Evolutionary conservation across 768 basidiomycete species (phyloP).

Genomic region (Hortiboletus flavorubellus): DNA sequence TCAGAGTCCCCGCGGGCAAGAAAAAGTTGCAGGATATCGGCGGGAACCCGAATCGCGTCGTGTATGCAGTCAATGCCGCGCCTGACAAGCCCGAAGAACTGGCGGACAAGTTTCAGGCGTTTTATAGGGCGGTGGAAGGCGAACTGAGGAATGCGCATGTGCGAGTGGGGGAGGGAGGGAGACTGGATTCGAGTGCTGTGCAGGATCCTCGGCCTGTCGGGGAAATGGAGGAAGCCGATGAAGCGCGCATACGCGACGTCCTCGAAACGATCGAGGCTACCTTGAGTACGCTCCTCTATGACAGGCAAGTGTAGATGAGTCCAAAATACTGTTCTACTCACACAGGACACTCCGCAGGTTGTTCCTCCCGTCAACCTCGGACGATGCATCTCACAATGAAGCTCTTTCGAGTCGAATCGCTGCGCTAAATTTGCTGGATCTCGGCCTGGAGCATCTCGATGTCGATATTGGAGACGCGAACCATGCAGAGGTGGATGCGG

Average conservation of each 20-base stretch:
- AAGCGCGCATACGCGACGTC: constrained; percentile 50
- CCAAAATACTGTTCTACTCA: neutral
- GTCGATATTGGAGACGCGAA: constrained; percentile 62
- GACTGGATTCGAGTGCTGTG: neutral
- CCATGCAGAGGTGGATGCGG: constrained; percentile 49
- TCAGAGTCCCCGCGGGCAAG: constrained; percentile 34
- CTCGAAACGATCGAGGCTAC: constrained; percentile 74
- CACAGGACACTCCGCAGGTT: constrained; percentile 43
- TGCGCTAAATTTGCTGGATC: constrained; percentile 87
- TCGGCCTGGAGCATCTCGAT: constrained; percentile 86
- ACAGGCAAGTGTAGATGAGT: constrained; percentile 48
- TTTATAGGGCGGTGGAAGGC: constrained; percentile 64
- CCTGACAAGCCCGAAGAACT: constrained; percentile 50
- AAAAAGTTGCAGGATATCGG: constrained; percentile 32
- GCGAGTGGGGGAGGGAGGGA: neutral
- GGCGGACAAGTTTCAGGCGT: constrained; percentile 59
- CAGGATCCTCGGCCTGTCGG: constrained; percentile 3
- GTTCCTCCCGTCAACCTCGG: constrained; percentile 70
- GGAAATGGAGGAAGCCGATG: constrained; percentile 25
- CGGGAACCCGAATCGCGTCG: constrained; percentile 17
- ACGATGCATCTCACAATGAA: constrained; percentile 86
- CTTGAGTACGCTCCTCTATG: constrained; percentile 76
- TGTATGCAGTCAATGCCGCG: constrained; percentile 40
- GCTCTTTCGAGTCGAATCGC: constrained; percentile 86
- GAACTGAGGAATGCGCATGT: constrained; percentile 42